Evolutionary conservation across 306 rosid species (phyloP).

Genomic region (Trichosanthes truncata): DNA sequence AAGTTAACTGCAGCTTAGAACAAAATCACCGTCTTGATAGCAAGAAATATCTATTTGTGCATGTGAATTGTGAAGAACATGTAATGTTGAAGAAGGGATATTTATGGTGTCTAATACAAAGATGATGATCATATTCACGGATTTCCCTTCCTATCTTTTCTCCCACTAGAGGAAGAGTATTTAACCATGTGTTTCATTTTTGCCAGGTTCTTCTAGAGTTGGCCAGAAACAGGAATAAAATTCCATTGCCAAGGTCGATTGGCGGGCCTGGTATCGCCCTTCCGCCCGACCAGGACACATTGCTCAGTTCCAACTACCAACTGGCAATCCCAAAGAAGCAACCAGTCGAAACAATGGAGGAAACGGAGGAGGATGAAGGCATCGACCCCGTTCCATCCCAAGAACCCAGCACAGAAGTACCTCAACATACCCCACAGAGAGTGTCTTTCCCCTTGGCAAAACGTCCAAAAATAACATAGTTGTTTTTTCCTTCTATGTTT

Average conservation of each 20-base stretch:
- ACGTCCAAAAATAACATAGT: conserved; percentile 37
- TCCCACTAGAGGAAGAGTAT: background rate
- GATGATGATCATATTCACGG: background rate
- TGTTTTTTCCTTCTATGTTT: background rate
- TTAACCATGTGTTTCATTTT: background rate
- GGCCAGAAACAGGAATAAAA: conserved; percentile 71
- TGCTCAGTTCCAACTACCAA: conserved; percentile 73
- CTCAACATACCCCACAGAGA: conserved; percentile 50
- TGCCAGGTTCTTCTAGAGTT: conserved; percentile 67
- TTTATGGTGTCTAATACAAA: background rate
- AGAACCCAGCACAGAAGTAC: conserved; percentile 47
- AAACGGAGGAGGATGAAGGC: conserved; percentile 68
- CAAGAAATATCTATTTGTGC: background rate
- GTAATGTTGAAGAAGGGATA: background rate
- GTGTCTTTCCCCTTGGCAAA: conserved; percentile 68
- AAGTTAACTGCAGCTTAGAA: background rate
- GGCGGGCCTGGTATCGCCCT: conserved; percentile 62
- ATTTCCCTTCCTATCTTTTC: background rate
- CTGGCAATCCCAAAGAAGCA: conserved; percentile 63
- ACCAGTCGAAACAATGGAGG: conserved; percentile 48
- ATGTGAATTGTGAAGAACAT: background rate
- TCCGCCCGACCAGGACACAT: conserved; percentile 73
- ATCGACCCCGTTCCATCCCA: conserved; percentile 37
- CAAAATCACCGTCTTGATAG: background rate
- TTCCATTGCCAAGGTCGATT: conserved; percentile 56